Evolutionary conservation across 352 stramenopile genomes (phyloP), one percentile per base, ranked within the genome.

Genomic region (Globisporangium cederbergense): DNA sequence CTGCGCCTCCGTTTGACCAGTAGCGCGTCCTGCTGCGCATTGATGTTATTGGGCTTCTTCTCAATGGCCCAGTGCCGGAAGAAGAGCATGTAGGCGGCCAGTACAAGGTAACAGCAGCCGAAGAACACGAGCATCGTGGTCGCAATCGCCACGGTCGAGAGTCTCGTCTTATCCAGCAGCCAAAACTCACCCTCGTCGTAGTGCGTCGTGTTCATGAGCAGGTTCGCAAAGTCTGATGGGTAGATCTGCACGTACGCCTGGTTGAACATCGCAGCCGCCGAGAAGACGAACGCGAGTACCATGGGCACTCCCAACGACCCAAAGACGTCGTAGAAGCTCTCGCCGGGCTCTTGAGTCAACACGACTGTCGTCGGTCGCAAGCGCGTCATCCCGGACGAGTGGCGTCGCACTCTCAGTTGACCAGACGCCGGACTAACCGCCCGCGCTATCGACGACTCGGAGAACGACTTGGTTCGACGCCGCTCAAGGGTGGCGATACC

Each of bases 131-230:
- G 64, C 20, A 70, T 36, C 34, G 10, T n/a, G 0, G 58, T 61
- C 34, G 64, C 57, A 25, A 58, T 42, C 25, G 6, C 22, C 6
- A 62, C 25, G 2, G 58, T 40, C 0, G 28, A 28, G 2, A 9
- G 9, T 1, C 25, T n/a, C 2, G 46, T 53, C 43, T 65, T 34
- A 3, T 60, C 16, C 34, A 70, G 28, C 43, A 62, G 36, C 64
- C 58, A 70, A 22, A 69, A 69, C 13, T 69, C 57, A 10, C 64
- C 64, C 5, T 69, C 50, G 49, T 69, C 64, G 57, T 66, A 69
- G 13, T 56, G 20, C 0, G 45, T 45, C 20, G 64, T 69, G 36
- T 66, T 69, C 64, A 69, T 69, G 45, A 69, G 47, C 16, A 46
- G 3, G 58, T 69, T 69, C 4, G 58, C 58, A 30, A 56, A 69